phyloP scores from a whole-genome alignment of 306 rosid species.

The Vicia sativa region DNA sequence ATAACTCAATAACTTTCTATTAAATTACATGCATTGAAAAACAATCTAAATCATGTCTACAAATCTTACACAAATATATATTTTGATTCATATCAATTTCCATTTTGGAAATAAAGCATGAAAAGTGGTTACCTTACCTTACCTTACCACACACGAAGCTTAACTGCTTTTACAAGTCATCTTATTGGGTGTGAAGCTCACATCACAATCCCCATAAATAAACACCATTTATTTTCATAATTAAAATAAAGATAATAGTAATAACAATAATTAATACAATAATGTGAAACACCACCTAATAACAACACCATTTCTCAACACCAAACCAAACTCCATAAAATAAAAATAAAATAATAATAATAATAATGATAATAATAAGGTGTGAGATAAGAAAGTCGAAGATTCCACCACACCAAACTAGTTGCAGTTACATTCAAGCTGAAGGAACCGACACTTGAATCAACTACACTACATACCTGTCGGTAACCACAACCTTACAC shows the following conservation, averaged over 20 bases:
- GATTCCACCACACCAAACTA: slow-evolving; percentile 55
- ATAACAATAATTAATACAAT: slow-evolving; percentile 10
- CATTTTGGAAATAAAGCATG: too few species aligned
- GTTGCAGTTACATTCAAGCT: slow-evolving; percentile 57
- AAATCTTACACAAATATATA: too few species aligned
- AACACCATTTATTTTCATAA: background rate
- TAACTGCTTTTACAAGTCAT: slow-evolving; percentile 36
- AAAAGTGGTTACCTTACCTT: slow-evolving; percentile 33
- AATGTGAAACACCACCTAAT: slow-evolving; percentile 43
- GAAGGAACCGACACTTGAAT: slow-evolving; percentile 58
- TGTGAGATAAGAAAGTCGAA: slow-evolving; percentile 26
- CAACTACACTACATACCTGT: slow-evolving; percentile 43
- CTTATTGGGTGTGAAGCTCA: slow-evolving; percentile 23
- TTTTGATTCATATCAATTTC: too few species aligned
- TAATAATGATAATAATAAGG: background rate
- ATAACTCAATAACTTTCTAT: too few species aligned
- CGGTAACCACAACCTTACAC: slow-evolving; percentile 57
- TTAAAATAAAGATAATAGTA: background rate
- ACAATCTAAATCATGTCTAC: too few species aligned
- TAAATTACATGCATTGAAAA: too few species aligned
- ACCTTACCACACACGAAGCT: slow-evolving; percentile 10
- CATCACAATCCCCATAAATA: slow-evolving; percentile 5
- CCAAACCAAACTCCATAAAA: slow-evolving; percentile 38
- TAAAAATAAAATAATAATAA: background rate
- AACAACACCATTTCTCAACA: slow-evolving; percentile 33